Conservation (phyloP, 2,329 filamentous ascomycete genomes). For the Diaporthe vaccinii region DNA sequence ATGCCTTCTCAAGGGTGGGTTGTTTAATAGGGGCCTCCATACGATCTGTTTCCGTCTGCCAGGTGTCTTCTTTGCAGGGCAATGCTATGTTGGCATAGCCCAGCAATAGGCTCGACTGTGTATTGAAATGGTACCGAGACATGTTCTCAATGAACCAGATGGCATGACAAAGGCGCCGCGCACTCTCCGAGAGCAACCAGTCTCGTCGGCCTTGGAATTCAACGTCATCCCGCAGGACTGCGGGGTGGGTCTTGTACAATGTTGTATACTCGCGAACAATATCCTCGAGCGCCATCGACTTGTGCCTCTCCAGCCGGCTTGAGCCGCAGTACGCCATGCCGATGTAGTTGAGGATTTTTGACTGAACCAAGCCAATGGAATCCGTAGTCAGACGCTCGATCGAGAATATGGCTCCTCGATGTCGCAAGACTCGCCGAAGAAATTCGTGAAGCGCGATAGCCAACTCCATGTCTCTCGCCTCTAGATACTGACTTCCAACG, state of each 20-base stretch:
- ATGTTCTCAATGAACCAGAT: conserved; percentile 36
- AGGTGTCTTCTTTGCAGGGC: conserved; percentile 32
- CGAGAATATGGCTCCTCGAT: background rate
- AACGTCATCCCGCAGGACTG: background rate
- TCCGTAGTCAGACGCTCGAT: background rate
- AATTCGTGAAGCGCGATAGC: conserved; percentile 34
- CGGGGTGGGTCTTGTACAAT: conserved; percentile 12
- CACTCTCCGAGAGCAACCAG: conserved; percentile 21
- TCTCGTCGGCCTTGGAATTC: background rate
- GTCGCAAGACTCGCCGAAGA: conserved; percentile 32
- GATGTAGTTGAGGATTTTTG: conserved; percentile 36
- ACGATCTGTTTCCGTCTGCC: background rate
- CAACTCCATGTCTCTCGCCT: conserved; percentile 9
- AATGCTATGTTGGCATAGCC: conserved; percentile 26
- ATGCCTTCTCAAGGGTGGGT: conserved; percentile 28
- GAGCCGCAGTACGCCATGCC: conserved; percentile 34
- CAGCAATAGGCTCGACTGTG: conserved; percentile 12
- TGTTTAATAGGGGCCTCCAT: background rate
- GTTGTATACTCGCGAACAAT: conserved; percentile 14
- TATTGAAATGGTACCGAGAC: conserved; percentile 30
- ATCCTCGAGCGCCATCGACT: conserved; percentile 4
- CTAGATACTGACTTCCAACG: conserved; percentile 34
- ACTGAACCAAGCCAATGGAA: conserved; percentile 11
- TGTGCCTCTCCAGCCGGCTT: conserved; percentile 27
- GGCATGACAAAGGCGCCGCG: conserved; percentile 32